phyloP scores from a whole-genome alignment of 176 grass and related monocot species.

The Lolium rigidum region DNA sequence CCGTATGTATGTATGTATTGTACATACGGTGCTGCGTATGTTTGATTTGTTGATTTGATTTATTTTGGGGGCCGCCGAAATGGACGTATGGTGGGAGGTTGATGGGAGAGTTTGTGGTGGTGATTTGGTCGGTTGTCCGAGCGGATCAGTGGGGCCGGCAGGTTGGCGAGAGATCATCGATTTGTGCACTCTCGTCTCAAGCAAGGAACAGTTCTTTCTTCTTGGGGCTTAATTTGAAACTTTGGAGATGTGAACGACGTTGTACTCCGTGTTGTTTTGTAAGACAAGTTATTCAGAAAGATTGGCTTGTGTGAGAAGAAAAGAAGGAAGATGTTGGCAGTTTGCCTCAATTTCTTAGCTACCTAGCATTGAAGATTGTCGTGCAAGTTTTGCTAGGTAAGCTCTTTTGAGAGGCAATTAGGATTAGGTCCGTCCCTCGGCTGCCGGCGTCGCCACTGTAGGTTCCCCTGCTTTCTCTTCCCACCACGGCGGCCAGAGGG shows the following conservation, averaged over 20 bases:
- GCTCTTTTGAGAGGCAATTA: too few species aligned
- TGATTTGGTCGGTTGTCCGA: constrained; percentile 7
- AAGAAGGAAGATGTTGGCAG: neutral
- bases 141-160: neutral
- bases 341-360: neutral
- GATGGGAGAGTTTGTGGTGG: neutral
- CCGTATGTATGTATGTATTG: constrained; percentile 5
- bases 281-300: neutral
- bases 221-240: neutral
- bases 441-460: too few species aligned
- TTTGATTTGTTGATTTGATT: neutral
- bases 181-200: too few species aligned
- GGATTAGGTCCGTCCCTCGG: too few species aligned
- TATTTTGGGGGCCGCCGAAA: neutral
- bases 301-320: neutral
- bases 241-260: neutral
- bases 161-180: neutral
- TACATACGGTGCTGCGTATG: neutral
- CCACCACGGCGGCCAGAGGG: too few species aligned
- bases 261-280: neutral
- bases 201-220: neutral
- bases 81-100: neutral
- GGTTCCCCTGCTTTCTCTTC: too few species aligned
- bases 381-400: too few species aligned
- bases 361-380: neutral